phyloP scores from a whole-genome alignment of 2,329 filamentous ascomycete species.

The Colletotrichum karsti region DNA sequence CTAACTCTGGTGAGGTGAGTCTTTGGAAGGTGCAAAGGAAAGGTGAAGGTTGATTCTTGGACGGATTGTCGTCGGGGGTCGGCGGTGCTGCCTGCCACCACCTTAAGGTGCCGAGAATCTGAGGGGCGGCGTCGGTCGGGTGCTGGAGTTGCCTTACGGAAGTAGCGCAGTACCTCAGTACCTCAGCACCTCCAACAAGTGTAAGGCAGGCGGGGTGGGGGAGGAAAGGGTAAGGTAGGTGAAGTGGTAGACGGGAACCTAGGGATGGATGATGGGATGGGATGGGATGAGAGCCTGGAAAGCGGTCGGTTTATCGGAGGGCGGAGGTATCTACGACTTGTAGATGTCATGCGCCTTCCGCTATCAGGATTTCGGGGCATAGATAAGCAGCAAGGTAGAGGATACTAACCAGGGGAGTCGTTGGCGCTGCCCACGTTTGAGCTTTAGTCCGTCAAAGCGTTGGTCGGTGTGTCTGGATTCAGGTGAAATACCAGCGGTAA shows the following conservation, averaged over 20 bases:
- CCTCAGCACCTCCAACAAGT: neutral
- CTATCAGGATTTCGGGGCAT: slow-evolving; percentile 16
- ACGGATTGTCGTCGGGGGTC: neutral
- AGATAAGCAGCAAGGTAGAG: slow-evolving; percentile 24
- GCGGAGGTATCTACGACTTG: slow-evolving; percentile 17
- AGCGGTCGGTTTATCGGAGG: slow-evolving; percentile 19
- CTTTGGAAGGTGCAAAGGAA: slow-evolving; percentile 7
- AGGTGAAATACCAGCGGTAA: neutral
- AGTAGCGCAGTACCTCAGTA: neutral
- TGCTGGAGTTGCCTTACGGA: slow-evolving; percentile 8
- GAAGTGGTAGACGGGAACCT: slow-evolving; percentile 1
- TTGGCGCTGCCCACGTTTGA: slow-evolving; percentile 15
- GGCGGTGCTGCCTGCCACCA: slow-evolving; percentile 8
- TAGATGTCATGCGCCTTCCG: slow-evolving; percentile 22
- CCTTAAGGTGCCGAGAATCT: neutral
- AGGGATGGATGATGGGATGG: neutral
- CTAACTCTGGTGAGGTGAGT: slow-evolving; percentile 12
- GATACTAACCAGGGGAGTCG: slow-evolving; percentile 18
- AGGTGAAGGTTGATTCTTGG: slow-evolving; percentile 8
- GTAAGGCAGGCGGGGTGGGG: slow-evolving; percentile 13
- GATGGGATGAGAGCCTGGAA: slow-evolving; percentile 19
- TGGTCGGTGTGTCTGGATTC: neutral
- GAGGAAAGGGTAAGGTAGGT: neutral
- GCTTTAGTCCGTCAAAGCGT: slow-evolving; percentile 13
- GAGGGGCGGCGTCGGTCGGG: neutral